Conservation (phyloP, 2,329 filamentous ascomycete genomes). For the Dactylellina haptotyla region DNA sequence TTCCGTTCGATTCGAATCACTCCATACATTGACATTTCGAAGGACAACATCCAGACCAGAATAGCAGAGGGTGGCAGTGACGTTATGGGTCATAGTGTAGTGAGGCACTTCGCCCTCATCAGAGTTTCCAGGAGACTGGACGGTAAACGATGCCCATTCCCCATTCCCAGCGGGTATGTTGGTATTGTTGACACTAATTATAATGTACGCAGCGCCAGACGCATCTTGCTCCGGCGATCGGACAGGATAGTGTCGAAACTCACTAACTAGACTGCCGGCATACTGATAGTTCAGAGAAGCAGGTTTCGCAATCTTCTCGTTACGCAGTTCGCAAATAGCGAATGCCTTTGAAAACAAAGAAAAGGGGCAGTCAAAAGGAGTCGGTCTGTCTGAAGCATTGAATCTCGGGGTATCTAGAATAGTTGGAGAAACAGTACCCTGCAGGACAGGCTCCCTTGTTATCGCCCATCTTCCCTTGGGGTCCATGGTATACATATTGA, state of each 20-base stretch:
- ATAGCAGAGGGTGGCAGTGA: constrained; percentile 3
- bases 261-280: background rate
- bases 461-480: background rate
- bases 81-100: background rate
- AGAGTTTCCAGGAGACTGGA: background rate
- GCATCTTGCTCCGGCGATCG: background rate
- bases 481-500: constrained; percentile 7
- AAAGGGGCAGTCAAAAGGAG: constrained; percentile 19
- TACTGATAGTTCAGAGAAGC: background rate
- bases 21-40: background rate
- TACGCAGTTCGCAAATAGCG: constrained; percentile 20
- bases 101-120: background rate
- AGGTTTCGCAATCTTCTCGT: background rate
- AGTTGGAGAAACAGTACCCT: constrained; percentile 2
- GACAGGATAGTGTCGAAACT: constrained; percentile 7
- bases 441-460: background rate
- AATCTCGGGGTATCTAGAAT: constrained; percentile 12
- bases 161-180: background rate
- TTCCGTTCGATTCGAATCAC: background rate
- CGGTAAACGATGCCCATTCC: background rate
- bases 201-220: background rate
- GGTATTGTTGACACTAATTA: background rate
- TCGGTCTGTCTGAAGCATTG: constrained; percentile 15
- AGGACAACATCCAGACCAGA: background rate
- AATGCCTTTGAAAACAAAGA: background rate